Conservation (phyloP, 352 stramenopile species). For the Phytophthora pluvialis region DNA sequence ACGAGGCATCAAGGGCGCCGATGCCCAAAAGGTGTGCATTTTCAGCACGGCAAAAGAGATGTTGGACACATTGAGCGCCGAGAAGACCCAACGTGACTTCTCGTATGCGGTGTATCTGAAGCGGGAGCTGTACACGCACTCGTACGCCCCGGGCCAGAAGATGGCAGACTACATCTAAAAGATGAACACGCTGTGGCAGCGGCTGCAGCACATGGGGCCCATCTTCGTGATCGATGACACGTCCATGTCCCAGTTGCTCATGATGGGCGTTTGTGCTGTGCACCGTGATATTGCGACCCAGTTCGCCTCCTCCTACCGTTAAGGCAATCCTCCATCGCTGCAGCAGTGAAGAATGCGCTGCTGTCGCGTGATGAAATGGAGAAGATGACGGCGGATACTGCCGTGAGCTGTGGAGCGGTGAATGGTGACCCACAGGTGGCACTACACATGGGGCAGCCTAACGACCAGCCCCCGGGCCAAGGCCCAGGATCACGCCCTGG, state of each 20-base stretch:
- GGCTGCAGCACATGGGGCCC: slow-evolving; percentile 2
- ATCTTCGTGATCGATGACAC: not conserved
- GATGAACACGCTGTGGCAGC: not conserved
- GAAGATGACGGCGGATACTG: not conserved
- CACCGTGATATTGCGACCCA: slow-evolving; percentile 2
- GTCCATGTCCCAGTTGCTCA: not conserved
- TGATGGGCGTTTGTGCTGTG: slow-evolving; percentile 6
- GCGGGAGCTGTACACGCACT: not conserved
- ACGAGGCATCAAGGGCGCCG: not conserved
- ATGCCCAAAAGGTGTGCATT: slow-evolving; percentile 3
- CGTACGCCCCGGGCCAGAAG: not conserved
- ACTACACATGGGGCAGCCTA: no score
- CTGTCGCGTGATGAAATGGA: slow-evolving; percentile 7
- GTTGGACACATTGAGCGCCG: not conserved
- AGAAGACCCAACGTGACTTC: not conserved
- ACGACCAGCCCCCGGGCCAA: no score
- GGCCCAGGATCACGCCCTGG: no score
- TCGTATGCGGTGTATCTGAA: not conserved
- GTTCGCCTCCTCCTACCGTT: slow-evolving; percentile 1
- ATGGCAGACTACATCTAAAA: slow-evolving; percentile 13
- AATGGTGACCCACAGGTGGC: not conserved
- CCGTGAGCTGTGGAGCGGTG: not conserved
- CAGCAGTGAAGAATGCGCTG: slow-evolving; percentile 3
- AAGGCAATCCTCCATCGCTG: not conserved
- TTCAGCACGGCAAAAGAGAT: not conserved